Percentiles rank a stretch among this genome's conserved stretches.
These are phyloP conservation scores for Hordeum marinum DNA, from an alignment of 176 grass and related monocot species.

Conservation along the genomic window DNA sequence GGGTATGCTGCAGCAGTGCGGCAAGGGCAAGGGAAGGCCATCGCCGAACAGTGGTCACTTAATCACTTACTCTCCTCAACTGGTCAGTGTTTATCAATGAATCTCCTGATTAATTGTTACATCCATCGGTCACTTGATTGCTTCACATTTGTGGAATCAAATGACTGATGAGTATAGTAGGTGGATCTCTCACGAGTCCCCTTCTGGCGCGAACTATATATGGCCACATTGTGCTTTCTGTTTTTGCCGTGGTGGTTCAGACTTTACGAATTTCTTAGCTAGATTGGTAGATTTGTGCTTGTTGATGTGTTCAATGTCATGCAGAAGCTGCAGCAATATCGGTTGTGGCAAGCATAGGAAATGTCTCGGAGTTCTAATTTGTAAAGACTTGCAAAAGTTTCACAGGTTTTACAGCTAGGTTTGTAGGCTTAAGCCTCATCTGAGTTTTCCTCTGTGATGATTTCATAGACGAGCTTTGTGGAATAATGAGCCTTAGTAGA, in stretches of 20 bases:
- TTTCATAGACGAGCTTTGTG: neutral
- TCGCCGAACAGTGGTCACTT: neutral
- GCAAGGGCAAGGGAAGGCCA: neutral
- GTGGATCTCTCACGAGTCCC: neutral
- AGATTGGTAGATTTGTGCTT: constrained; percentile 6
- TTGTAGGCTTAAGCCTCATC: neutral
- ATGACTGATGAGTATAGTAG: neutral
- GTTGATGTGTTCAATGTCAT: neutral
- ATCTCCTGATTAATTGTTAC: neutral
- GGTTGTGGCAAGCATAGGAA: neutral
- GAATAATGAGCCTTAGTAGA: no score
- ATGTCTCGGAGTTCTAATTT: neutral
- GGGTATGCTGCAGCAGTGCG: neutral
- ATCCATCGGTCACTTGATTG: neutral
- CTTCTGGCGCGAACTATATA: neutral
- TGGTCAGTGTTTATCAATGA: neutral
- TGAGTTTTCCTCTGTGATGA: neutral
- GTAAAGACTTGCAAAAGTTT: constrained; percentile 2
- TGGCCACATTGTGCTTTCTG: neutral
- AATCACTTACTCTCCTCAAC: neutral
- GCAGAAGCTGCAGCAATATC: neutral
- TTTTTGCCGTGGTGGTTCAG: neutral
- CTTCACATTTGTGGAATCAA: neutral
- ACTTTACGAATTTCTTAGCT: neutral
- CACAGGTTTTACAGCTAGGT: neutral